Conservation (phyloP, 495 filamentous ascomycete genomes). For the Penicillium steckii region DNA sequence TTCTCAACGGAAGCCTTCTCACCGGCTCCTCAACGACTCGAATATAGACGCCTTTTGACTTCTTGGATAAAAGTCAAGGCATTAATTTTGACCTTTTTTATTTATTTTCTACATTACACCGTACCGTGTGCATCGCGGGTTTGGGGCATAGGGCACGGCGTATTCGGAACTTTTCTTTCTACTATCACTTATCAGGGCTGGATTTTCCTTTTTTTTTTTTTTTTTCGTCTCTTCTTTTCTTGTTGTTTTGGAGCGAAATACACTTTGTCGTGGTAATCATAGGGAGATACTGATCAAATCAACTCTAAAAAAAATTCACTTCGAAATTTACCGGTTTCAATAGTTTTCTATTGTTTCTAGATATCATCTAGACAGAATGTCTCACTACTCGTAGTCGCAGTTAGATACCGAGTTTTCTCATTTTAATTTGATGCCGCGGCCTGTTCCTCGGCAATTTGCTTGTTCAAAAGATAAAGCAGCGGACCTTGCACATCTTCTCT, state of each 20-base stretch:
- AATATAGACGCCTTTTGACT: constrained; percentile 18
- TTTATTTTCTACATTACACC: constrained; percentile 17
- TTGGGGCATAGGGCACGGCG: constrained; percentile 31
- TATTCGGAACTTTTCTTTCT: constrained; percentile 8
- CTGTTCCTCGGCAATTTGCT: constrained; percentile 25
- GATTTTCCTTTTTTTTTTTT: constrained; percentile 5
- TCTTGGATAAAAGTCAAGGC: constrained; percentile 3
- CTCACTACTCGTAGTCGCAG: not conserved
- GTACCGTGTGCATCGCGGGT: constrained; percentile 22
- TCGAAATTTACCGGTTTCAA: not conserved
- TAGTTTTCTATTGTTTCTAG: not conserved
- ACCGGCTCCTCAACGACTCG: not conserved
- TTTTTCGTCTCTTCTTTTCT: constrained; percentile 7
- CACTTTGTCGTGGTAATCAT: constrained; percentile 17
- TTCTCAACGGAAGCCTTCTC: not conserved
- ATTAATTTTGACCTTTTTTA: constrained; percentile 8
- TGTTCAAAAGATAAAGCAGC: constrained; percentile 26
- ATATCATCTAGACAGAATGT: not conserved
- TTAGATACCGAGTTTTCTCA: not conserved
- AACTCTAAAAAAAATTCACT: not conserved
- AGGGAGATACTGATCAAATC: constrained; percentile 7
- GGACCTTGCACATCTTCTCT: constrained; percentile 40
- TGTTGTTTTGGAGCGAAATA: constrained; percentile 15
- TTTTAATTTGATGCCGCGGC: not conserved
- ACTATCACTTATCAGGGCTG: constrained; percentile 8